A percentile compares a stretch with the other conserved stretches of the same genome.
These are phyloP conservation scores for Yamadazyma sp. DNA, from an alignment of 805 yeast genomes.

Conservation along the genomic window DNA sequence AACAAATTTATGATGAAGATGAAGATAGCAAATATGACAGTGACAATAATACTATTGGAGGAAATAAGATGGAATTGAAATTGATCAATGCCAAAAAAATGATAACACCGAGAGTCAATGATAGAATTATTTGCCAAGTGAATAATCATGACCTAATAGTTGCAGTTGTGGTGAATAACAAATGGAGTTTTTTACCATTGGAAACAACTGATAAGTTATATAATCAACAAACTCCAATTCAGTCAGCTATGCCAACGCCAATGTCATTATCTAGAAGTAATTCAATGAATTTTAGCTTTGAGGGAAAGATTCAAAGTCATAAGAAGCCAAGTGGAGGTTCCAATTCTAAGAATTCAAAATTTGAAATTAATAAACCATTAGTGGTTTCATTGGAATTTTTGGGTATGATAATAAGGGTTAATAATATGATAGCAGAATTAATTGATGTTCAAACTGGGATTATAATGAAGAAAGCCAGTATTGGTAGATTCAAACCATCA, in stretches of 20 bases:
- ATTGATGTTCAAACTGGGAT: constrained; percentile 80
- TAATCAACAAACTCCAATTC: constrained; percentile 23
- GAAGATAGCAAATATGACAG: not conserved
- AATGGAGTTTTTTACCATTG: constrained; percentile 59
- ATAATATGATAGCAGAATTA: constrained; percentile 55
- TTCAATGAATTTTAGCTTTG: constrained; percentile 12
- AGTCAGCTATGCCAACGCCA: constrained; percentile 5
- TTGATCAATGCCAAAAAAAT: constrained; percentile 55
- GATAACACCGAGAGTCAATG: constrained; percentile 71
- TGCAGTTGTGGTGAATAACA: constrained; percentile 61
- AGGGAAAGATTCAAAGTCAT: not conserved
- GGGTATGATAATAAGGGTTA: constrained; percentile 68
- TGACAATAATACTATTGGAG: not conserved
- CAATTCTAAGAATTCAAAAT: constrained; percentile 4
- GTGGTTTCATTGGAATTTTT: constrained; percentile 64
- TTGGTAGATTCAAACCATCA: constrained; percentile 60
- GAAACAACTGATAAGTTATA: constrained; percentile 45
- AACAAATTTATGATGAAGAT: constrained; percentile 11
- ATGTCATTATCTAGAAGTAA: constrained; percentile 10
- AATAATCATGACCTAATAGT: constrained; percentile 52
- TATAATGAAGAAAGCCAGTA: constrained; percentile 54
- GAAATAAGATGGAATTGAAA: constrained; percentile 5
- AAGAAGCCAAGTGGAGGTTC: no score
- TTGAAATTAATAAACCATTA: constrained; percentile 30
- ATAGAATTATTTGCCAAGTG: constrained; percentile 58